Evolutionary conservation across 2,329 filamentous ascomycete genomes (phyloP).

Genomic region (Aureobasidium pullulans): DNA sequence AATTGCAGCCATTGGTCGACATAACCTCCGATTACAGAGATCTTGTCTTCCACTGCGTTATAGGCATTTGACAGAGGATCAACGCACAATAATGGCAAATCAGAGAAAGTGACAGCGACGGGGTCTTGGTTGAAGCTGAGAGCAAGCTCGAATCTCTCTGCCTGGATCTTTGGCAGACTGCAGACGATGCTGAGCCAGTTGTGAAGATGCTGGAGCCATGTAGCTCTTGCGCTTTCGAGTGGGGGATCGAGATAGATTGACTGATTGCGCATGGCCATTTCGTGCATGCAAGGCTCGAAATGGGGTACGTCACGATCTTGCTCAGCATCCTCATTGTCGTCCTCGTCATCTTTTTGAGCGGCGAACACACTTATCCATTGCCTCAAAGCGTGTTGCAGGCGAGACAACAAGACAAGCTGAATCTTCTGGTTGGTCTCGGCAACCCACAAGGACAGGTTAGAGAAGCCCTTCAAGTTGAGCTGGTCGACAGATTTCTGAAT

Average conservation of each 20-base stretch:
- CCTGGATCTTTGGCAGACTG: slow-evolving; percentile 88
- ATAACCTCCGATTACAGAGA: slow-evolving; percentile 72
- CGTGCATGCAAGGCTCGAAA: slow-evolving; percentile 71
- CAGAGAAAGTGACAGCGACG: slow-evolving; percentile 66
- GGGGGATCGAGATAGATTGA: slow-evolving; percentile 95
- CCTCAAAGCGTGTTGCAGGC: slow-evolving; percentile 75
- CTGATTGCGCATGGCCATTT: slow-evolving; percentile 96
- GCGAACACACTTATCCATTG: slow-evolving; percentile 85
- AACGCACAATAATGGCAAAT: slow-evolving; percentile 77
- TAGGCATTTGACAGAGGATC: slow-evolving; percentile 74
- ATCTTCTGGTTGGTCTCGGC: slow-evolving; percentile 78
- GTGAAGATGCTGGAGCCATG: slow-evolving; percentile 88
- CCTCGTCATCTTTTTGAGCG: slow-evolving; percentile 36
- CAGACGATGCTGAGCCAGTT: slow-evolving; percentile 90
- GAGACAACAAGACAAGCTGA: slow-evolving; percentile 68
- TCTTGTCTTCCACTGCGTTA: slow-evolving; percentile 71
- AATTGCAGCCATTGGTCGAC: slow-evolving; percentile 98
- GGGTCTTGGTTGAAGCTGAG: slow-evolving; percentile 53
- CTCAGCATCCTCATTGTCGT: slow-evolving; percentile 20
- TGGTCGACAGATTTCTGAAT: slow-evolving; percentile 94
- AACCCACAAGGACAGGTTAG: slow-evolving; percentile 89
- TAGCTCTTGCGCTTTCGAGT: slow-evolving; percentile 81
- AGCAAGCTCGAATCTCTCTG: slow-evolving; percentile 88
- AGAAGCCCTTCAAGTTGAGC: slow-evolving; percentile 90
- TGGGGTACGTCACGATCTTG: slow-evolving; percentile 51